Evolutionary conservation across 805 yeast species (phyloP).

Genomic region (Candida boleticola): DNA sequence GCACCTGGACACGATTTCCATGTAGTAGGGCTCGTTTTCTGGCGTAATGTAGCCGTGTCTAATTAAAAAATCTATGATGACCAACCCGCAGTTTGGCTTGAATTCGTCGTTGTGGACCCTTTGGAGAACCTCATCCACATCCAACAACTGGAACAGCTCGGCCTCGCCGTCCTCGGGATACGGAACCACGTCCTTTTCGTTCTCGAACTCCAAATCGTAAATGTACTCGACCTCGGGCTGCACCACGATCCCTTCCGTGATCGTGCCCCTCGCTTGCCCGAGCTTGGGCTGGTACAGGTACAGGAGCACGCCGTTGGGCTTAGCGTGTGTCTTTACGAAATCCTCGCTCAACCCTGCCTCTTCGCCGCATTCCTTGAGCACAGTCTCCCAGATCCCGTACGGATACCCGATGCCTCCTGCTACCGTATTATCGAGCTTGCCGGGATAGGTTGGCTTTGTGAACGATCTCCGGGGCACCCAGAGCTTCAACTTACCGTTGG

Average conservation of each 20-base stretch:
- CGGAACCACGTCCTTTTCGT: conserved; percentile 44
- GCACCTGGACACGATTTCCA: conserved; percentile 55
- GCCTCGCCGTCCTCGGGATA: conserved; percentile 55
- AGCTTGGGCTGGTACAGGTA: conserved; percentile 51
- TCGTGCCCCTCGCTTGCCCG: background rate
- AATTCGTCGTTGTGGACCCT: conserved; percentile 60
- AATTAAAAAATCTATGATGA: conserved; percentile 80
- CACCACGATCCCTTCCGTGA: conserved; percentile 31
- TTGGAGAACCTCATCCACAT: conserved; percentile 51
- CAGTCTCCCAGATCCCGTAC: conserved; percentile 69
- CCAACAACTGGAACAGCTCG: conserved; percentile 64
- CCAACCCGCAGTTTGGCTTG: conserved; percentile 85
- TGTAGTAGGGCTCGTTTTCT: conserved; percentile 62
- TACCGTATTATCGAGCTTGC: conserved; percentile 86
- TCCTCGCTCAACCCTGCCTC: conserved; percentile 76
- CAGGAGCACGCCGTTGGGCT: conserved; percentile 62
- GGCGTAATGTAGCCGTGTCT: conserved; percentile 75
- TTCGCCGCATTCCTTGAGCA: conserved; percentile 81
- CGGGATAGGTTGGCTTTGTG: conserved; percentile 84
- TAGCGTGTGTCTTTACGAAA: conserved; percentile 45
- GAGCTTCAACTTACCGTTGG: conserved; percentile 44
- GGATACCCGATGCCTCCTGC: conserved; percentile 95
- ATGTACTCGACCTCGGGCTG: conserved; percentile 89
- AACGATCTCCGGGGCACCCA: conserved; percentile 87
- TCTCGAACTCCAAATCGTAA: conserved; percentile 64